These are phyloP conservation scores for Thelonectria discophora DNA, from an alignment of 2,329 filamentous ascomycete species.

Conservation along the genomic window DNA sequence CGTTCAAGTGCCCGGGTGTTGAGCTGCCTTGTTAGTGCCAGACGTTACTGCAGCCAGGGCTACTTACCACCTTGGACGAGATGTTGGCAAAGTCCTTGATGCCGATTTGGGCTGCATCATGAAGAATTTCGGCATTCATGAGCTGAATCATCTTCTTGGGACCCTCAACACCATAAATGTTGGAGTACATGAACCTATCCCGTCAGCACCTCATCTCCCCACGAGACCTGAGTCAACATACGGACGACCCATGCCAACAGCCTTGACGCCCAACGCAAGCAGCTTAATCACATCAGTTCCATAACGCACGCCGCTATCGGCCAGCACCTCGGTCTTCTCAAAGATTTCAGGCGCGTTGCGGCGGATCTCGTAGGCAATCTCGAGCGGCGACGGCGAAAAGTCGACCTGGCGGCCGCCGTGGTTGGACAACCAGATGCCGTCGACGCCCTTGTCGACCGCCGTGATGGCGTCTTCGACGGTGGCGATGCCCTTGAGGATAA, in stretches of 20 bases:
- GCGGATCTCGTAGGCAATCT: conserved; percentile 45
- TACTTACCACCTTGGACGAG: conserved; percentile 35
- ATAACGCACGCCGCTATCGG: conserved; percentile 51
- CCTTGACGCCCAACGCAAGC: conserved; percentile 51
- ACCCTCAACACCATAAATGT: conserved; percentile 58
- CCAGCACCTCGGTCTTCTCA: conserved; percentile 47
- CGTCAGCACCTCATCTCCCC: not conserved
- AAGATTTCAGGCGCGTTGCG: conserved; percentile 50
- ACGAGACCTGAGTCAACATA: not conserved
- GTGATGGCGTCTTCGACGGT: conserved; percentile 49
- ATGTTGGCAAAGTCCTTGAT: conserved; percentile 41
- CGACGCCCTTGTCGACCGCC: conserved; percentile 45
- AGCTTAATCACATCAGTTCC: conserved; percentile 53
- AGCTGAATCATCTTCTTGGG: conserved; percentile 57
- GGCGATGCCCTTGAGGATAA: conserved; percentile 50
- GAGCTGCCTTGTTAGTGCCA: conserved; percentile 27
- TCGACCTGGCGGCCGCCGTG: conserved; percentile 55
- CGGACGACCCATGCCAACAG: conserved; percentile 54
- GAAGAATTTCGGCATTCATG: conserved; percentile 56
- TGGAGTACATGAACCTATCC: conserved; percentile 57
- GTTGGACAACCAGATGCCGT: conserved; percentile 53
- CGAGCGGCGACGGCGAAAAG: conserved; percentile 40
- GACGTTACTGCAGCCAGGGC: not conserved
- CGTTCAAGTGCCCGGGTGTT: conserved; percentile 40
- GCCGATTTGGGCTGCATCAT: conserved; percentile 48